phyloP scores from a whole-genome alignment of 306 rosid species.

The Trifolium subterraneum region DNA sequence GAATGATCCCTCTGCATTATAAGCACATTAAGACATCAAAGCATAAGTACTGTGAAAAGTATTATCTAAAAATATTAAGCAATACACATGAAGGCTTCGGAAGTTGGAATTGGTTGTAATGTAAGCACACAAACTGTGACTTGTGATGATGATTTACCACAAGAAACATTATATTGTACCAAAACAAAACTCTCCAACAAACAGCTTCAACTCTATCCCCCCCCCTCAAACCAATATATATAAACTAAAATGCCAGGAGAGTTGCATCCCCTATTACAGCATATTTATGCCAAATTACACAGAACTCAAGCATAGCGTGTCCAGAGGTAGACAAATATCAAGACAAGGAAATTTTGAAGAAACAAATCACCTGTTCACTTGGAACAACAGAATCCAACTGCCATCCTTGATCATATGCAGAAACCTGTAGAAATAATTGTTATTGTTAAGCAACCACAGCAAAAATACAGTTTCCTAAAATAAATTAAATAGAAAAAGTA shows the following conservation, averaged over 20 bases:
- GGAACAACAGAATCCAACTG: conserved; percentile 71
- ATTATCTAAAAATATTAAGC: conserved; percentile 5
- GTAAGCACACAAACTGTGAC: background rate
- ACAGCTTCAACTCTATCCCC: background rate
- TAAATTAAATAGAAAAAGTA: conserved; percentile 13
- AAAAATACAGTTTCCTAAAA: conserved; percentile 26
- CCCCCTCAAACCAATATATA: background rate
- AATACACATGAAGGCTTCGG: background rate
- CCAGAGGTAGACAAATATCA: conserved; percentile 12
- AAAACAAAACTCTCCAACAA: background rate
- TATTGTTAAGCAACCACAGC: conserved; percentile 46
- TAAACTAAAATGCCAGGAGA: background rate
- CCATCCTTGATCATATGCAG: conserved; percentile 88
- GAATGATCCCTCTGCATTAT: conserved; percentile 80
- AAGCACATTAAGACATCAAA: conserved; percentile 39
- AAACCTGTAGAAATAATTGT: conserved; percentile 63
- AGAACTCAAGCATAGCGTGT: background rate
- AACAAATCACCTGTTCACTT: conserved; percentile 68
- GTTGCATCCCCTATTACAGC: background rate
- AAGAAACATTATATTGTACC: background rate
- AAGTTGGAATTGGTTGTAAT: background rate
- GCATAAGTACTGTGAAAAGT: conserved; percentile 2
- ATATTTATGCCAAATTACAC: conserved; percentile 14
- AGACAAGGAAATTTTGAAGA: conserved; percentile 6
- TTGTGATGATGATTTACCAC: too few species aligned